A percentile compares a stretch with the other conserved stretches of the same genome.
Evolutionary conservation across 805 yeast genomes (phyloP).

Genomic region (Kodamaea nitidulidarum): DNA sequence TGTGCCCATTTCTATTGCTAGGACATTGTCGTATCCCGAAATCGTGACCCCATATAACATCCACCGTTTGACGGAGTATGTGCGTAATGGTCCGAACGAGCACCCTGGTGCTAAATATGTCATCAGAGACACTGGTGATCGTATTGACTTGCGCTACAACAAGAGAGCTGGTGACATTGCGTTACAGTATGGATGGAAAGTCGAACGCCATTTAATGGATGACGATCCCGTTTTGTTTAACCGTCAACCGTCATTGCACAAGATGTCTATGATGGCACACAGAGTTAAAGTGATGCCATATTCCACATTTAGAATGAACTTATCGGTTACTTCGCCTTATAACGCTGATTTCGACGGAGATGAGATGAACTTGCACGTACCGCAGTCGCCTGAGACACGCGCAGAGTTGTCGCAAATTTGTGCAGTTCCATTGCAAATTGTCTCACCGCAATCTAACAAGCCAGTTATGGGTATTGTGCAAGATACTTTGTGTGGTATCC

Average conservation of each 20-base stretch:
- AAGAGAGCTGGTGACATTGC: conserved; percentile 98
- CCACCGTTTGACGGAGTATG: conserved; percentile 86
- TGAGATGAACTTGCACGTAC: conserved; percentile 99
- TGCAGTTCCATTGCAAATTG: conserved; percentile 96
- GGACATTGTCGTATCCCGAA: conserved; percentile 94
- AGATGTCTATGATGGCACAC: conserved; percentile 99
- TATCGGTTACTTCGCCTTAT: conserved; percentile 98
- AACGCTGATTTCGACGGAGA: conserved; percentile 99
- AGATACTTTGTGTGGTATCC: conserved; percentile 94
- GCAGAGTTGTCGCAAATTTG: conserved; percentile 93
- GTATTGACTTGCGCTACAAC: conserved; percentile 94
- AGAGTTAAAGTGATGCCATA: conserved; percentile 98
- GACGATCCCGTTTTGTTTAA: conserved; percentile 96
- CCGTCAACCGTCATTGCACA: conserved; percentile 98
- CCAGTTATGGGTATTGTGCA: conserved; percentile 99
- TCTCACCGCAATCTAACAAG: conserved; percentile 96
- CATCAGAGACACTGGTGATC: conserved; percentile 97
- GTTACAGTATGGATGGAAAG: conserved; percentile 98
- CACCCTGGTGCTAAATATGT: conserved; percentile 99
- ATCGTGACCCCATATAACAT: conserved; percentile 97
- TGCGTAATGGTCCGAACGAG: conserved; percentile 97
- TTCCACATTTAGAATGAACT: conserved; percentile 92
- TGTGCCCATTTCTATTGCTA: conserved; percentile 95
- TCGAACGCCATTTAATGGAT: conserved; percentile 96
- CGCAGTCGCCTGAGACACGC: conserved; percentile 96